Evolutionary conservation across 345 rosid genomes (phyloP).

Genomic region (Salix koriyanagi): DNA sequence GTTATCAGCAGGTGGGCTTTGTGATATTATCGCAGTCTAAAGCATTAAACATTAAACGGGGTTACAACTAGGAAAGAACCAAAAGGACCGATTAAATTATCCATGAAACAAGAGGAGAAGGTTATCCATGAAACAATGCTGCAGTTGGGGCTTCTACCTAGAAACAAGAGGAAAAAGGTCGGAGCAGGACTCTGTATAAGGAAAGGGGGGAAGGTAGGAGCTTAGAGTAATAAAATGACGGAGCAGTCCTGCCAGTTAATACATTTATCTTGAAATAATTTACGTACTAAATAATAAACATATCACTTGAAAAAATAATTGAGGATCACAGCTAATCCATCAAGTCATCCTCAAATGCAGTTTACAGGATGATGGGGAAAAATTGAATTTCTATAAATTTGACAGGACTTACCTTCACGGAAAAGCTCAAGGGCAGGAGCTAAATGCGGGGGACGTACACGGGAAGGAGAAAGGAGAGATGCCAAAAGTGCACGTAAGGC

Average conservation of each 20-base stretch:
- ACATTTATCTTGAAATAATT: no score
- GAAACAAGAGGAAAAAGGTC: no score
- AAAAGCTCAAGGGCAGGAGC: slow-evolving; percentile 72
- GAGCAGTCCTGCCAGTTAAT: no score
- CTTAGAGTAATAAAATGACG: no score
- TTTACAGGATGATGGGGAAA: background rate
- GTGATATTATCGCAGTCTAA: background rate
- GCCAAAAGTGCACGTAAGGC: slow-evolving; percentile 67
- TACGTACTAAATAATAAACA: no score
- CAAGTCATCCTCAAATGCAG: background rate
- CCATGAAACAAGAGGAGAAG: no score
- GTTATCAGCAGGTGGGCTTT: background rate
- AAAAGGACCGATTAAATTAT: background rate
- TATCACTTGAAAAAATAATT: no score
- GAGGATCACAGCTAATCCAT: background rate
- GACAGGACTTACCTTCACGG: slow-evolving; percentile 47
- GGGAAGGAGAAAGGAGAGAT: slow-evolving; percentile 69
- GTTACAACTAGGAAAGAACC: background rate
- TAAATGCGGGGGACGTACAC: slow-evolving; percentile 51
- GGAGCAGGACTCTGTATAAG: no score
- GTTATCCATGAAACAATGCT: no score
- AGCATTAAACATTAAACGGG: background rate
- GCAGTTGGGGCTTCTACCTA: no score
- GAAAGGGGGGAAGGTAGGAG: no score
- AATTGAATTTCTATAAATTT: background rate